phyloP scores from a whole-genome alignment of 2,329 filamentous ascomycete species.

The Epichloe hybrida region DNA sequence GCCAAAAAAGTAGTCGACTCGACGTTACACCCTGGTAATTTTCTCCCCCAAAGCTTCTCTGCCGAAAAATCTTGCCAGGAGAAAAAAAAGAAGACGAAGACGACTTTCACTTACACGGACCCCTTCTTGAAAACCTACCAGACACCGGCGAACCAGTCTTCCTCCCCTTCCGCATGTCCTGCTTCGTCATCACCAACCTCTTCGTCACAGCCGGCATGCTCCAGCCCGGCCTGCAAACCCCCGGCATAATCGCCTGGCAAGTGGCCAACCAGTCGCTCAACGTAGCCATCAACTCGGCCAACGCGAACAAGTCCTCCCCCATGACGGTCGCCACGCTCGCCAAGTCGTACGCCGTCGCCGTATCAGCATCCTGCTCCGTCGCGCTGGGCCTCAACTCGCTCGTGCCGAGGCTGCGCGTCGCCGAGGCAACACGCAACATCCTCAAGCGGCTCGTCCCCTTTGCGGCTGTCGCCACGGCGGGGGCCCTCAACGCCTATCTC shows the following conservation, averaged over 20 bases:
- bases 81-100: too few relatives aligned
- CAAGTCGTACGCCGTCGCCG: constrained; percentile 84
- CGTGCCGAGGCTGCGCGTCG: constrained; percentile 73
- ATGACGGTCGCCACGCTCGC: constrained; percentile 67
- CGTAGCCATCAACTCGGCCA: constrained; percentile 93
- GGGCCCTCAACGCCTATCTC: constrained; percentile 86
- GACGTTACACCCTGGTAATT: constrained; percentile 89
- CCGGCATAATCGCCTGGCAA: constrained; percentile 86
- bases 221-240: constrained; percentile 67
- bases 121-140: too few relatives aligned
- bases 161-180: constrained; percentile 94
- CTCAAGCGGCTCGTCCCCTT: constrained; percentile 87
- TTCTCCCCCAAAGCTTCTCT: background rate
- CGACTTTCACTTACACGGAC: background rate
- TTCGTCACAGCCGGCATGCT: constrained; percentile 96
- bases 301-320: constrained; percentile 94
- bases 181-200: constrained; percentile 84
- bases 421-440: constrained; percentile 60
- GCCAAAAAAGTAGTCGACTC: constrained; percentile 97
- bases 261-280: constrained; percentile 95
- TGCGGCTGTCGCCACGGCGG: constrained; percentile 83
- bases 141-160: constrained; percentile 89
- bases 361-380: constrained; percentile 85
- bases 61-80: background rate
- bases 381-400: constrained; percentile 83